Base-by-base conservation (phyloP, 176 grass and related monocot genomes). In the Musa beccarii region DNA sequence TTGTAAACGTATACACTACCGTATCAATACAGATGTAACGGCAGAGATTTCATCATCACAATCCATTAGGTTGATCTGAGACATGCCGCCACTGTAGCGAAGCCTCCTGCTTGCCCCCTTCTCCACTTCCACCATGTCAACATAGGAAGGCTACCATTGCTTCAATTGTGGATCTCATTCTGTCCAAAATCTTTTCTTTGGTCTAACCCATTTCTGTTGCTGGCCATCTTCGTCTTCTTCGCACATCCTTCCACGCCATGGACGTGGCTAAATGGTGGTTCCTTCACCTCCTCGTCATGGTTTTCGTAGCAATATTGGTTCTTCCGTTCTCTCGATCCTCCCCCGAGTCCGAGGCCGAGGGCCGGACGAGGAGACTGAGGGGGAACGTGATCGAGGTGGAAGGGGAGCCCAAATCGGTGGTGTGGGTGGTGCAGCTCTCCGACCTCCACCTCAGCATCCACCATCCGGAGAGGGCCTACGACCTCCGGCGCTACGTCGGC, bases 381-480 rank as follows among this genome's bases (percentile, higher is more conserved):
- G 54, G 82, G 34, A 80, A 68, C 20, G 83, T 82, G 66, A 79
- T 86, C 66, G 83, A 89, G 79, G 86, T 91, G 70, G 75, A 86
- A 76, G 90, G 81, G 68, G 84, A 59, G 63, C 90, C 95, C 49
- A 79, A 76, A 1, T 87, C 88, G 78, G 86, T 94, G 61, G 86
- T 93, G 50, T 98, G 95, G 95, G 88, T 81, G 65, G 90, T 78
- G 67, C 95, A 98, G 82, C 78, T 98, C 3, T 94, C 95, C 61
- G 95, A 94, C 88, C 95, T 98, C 84, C 90, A 98, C 78, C 89
- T 98, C 80, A 98, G 95, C 86, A 82, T 93, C 80, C 89, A 91
- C 88, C 82, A 98, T 68, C 90, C 90, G 56, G 95, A 98, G 67
- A 87, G 95, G 66, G 95, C 95, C 71, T 79, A 84, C 64, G 90